Evolutionary conservation across 129 eudicot species (phyloP).

Genomic region (Pittosporum tobira): DNA sequence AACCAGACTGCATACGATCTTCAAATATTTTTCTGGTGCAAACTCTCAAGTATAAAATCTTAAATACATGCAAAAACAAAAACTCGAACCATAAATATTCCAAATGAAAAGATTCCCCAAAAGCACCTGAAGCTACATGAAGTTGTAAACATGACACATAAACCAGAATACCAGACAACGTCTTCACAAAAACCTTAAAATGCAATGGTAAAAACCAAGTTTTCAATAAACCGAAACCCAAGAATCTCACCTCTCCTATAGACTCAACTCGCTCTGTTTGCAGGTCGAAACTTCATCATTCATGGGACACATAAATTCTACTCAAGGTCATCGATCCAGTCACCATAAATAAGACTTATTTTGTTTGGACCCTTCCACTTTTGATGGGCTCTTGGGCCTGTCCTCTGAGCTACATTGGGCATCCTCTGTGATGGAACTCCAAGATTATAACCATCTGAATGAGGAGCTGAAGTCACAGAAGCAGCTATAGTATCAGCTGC

Average conservation of each 20-base stretch:
- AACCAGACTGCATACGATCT: no score
- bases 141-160: no score
- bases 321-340: constrained; percentile 89
- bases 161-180: no score
- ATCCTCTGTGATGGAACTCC: constrained; percentile 63
- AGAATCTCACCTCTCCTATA: neutral
- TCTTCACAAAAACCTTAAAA: neutral
- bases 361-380: constrained; percentile 99
- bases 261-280: neutral
- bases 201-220: neutral
- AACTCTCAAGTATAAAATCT: no score
- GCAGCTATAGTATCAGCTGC: constrained; percentile 39
- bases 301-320: constrained; percentile 4
- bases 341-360: constrained; percentile 92
- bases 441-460: constrained; percentile 56
- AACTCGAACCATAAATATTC: no score
- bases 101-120: no score
- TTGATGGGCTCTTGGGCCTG: constrained; percentile 57
- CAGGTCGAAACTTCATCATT: neutral
- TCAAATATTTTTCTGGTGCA: no score
- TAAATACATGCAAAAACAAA: no score
- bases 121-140: no score
- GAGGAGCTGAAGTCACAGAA: constrained; percentile 34
- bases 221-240: neutral
- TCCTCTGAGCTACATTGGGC: constrained; percentile 43